Percentiles rank a stretch among this genome's conserved stretches.
phyloP scores from a whole-genome alignment of 352 stramenopile genomes.

The Phytophthora pluvialis region DNA sequence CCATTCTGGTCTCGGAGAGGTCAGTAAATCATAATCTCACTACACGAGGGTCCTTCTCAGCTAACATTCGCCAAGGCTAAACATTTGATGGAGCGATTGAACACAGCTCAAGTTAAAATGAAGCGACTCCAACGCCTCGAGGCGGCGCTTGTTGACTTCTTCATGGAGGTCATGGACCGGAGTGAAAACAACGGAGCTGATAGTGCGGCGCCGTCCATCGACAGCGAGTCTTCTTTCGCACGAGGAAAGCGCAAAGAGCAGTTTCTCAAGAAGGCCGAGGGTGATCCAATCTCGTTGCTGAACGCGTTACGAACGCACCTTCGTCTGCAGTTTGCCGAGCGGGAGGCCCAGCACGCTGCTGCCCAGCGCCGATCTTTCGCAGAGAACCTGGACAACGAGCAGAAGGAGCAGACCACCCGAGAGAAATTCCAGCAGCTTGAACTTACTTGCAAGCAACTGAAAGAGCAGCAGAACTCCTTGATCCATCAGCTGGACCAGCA shows the following conservation, averaged over 20 bases:
- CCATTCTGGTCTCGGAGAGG: constrained; percentile 25
- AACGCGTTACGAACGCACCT: constrained; percentile 75
- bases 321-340: constrained; percentile 62
- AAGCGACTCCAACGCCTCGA: constrained; percentile 70
- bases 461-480: constrained; percentile 41
- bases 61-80: constrained; percentile 52
- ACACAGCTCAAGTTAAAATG: constrained; percentile 68
- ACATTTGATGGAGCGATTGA: constrained; percentile 67
- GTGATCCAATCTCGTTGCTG: constrained; percentile 70
- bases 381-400: constrained; percentile 37
- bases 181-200: constrained; percentile 21
- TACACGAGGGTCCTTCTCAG: background rate
- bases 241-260: constrained; percentile 62
- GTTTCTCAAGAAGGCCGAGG: constrained; percentile 60
- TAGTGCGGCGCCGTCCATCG: constrained; percentile 1
- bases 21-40: background rate
- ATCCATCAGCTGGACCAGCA: constrained; percentile 35
- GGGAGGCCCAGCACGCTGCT: constrained; percentile 44
- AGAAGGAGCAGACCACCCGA: constrained; percentile 48
- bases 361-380: constrained; percentile 31
- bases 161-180: constrained; percentile 74
- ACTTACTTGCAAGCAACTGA: constrained; percentile 18
- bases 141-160: constrained; percentile 70
- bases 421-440: constrained; percentile 51
- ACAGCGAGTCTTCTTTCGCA: constrained; percentile 49